Base-by-base conservation (phyloP, 441 rosid species). In the Raphanus hybrid region DNA sequence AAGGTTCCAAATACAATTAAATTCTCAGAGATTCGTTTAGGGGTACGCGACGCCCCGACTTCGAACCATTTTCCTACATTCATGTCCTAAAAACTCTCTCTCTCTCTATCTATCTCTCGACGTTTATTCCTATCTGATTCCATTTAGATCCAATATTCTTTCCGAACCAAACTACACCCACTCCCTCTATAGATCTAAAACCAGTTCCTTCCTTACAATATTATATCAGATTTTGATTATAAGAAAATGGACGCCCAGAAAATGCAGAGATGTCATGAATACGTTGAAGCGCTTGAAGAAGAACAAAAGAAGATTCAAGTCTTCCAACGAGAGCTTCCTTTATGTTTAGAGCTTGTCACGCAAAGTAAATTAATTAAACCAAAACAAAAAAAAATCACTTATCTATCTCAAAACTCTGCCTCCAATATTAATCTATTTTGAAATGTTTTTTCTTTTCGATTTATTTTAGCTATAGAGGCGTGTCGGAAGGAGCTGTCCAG, bases 321-420 rank as follows among this genome's bases (percentile, higher is more conserved):
- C 50, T 94, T 94, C 74, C 87, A 86, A 74, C 91, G 98, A 7
- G 98, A 94, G 77, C 99, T 94, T 81, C 99, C 99, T 70, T 75
- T 94, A 77, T 94, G 98, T 81, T 80, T 94, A 71, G 96, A 94
- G 75, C 96, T 94, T 43, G 97, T 94, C 20, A 89, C 90, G 3
- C 91, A 90, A 90, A 96, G 99, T 91, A 78, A 29, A 23, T 3
- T 10, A 12, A 1, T 1, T 26, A 15, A 32, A 14, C 12, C 3
- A 15, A 0, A 0, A 26, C 26, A 50, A 48, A 27, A 16, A 48
- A 50, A 67, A 29, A 29, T 16, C 35, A 16, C 1, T 37, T 18
- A 6, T 52, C 14, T 48, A 54, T 69, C 14, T 35, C n/a, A 3
- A 20, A 5, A 15, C 7, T 26, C 29, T 69, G 14, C 0, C 41